Evolutionary conservation across 768 basidiomycete species (phyloP).

Genomic region (Boletus sp.): DNA sequence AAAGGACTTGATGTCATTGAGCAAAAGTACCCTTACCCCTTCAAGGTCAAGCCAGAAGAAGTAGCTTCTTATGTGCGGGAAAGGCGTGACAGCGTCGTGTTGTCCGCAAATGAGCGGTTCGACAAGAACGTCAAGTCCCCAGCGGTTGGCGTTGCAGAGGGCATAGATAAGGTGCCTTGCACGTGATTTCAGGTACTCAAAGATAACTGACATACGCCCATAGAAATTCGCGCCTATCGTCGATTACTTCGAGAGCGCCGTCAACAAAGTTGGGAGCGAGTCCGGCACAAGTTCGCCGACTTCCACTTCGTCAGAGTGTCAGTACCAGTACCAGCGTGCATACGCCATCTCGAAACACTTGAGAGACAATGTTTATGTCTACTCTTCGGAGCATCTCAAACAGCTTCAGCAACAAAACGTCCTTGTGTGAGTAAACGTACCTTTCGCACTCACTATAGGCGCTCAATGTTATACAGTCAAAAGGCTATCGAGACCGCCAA

Average conservation of each 20-base stretch:
- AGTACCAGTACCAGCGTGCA: constrained; percentile 79
- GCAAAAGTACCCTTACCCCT: constrained; percentile 71
- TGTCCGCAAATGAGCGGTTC: constrained; percentile 56
- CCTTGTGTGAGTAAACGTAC: constrained; percentile 48
- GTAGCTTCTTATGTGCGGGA: constrained; percentile 58
- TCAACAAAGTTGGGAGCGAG: constrained; percentile 46
- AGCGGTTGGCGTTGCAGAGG: constrained; percentile 58
- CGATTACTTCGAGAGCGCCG: constrained; percentile 62
- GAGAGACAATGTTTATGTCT: constrained; percentile 57
- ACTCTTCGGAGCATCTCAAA: constrained; percentile 69
- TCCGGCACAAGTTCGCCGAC: constrained; percentile 45
- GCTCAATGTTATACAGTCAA: constrained; percentile 43
- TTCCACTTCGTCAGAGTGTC: constrained; percentile 48
- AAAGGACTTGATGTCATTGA: constrained; percentile 72
- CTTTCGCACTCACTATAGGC: neutral
- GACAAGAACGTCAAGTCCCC: constrained; percentile 65
- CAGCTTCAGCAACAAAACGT: constrained; percentile 63
- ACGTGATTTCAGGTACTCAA: constrained; percentile 16
- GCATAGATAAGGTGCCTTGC: constrained; percentile 65
- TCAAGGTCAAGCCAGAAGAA: constrained; percentile 70
- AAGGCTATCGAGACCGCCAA: constrained; percentile 66
- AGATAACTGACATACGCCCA: constrained; percentile 8
- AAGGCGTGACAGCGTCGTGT: constrained; percentile 50
- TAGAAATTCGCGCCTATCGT: constrained; percentile 74
- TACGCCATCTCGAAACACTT: constrained; percentile 61